These are phyloP conservation scores for Debaryomyces singareniensis DNA, from an alignment of 1,139 yeast genomes.

Conservation along the genomic window DNA sequence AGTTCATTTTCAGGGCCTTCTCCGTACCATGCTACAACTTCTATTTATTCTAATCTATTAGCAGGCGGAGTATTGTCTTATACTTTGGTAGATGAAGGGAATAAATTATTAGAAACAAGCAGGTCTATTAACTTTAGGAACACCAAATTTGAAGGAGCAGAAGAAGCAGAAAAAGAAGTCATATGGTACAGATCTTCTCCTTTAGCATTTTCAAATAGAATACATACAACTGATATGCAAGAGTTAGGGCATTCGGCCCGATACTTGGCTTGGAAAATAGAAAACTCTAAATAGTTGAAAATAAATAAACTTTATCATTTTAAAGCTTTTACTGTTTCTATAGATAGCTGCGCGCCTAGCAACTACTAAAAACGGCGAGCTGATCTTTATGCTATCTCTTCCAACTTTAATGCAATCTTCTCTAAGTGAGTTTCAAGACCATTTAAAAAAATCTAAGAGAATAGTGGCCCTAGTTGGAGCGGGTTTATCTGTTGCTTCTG, in stretches of 20 bases:
- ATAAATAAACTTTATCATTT: too few relatives aligned
- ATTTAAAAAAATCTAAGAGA: conserved; percentile 44
- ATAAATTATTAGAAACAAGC: conserved; percentile 12
- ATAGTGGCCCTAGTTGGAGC: conserved; percentile 80
- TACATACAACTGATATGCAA: conserved; percentile 21
- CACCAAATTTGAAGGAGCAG: conserved; percentile 14
- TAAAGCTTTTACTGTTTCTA: too few relatives aligned
- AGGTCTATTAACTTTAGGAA: conserved; percentile 18
- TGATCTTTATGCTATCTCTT: too few relatives aligned
- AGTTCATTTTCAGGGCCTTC: conserved; percentile 13
- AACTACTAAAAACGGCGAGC: too few relatives aligned
- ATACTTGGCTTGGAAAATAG: conserved; percentile 62
- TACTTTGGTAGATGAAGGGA: conserved; percentile 18
- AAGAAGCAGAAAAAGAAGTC: conserved; percentile 43
- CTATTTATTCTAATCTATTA: conserved; percentile 30
- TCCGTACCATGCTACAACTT: conserved; percentile 15
- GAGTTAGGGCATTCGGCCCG: conserved; percentile 62
- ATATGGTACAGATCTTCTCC: conserved; percentile 86
- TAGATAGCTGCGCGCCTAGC: too few relatives aligned
- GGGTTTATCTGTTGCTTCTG: conserved; percentile 74
- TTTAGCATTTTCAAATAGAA: conserved; percentile 46
- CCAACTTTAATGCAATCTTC: conserved; percentile 9
- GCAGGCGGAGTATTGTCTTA: conserved; percentile 40
- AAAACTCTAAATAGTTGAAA: conserved; percentile 1
- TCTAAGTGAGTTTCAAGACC: conserved; percentile 49